These are phyloP conservation scores for Fraxinus latifolia DNA, from an alignment of 305 asterid species.

Conservation along the genomic window DNA sequence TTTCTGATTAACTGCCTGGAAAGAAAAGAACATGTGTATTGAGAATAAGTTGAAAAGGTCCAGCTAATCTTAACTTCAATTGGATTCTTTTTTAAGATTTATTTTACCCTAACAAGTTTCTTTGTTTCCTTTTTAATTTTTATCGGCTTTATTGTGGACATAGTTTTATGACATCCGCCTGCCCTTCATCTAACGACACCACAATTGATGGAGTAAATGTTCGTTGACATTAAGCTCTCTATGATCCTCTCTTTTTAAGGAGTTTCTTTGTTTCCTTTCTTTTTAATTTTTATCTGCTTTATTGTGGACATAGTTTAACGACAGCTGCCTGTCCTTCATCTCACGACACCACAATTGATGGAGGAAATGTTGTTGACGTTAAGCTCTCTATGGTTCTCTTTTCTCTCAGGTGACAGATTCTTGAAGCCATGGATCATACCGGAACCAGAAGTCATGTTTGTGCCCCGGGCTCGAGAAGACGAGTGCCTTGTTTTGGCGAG, in stretches of 20 bases:
- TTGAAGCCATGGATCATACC: slow-evolving; percentile 77
- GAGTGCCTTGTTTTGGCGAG: slow-evolving; percentile 76
- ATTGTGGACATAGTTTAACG: background rate
- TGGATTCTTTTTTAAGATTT: background rate
- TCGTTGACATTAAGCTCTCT: background rate
- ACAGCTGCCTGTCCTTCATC: background rate
- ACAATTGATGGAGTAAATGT: background rate
- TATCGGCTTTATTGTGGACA: background rate
- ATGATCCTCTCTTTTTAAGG: background rate
- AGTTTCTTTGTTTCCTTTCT: background rate
- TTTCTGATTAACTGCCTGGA: background rate
- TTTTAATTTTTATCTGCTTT: background rate
- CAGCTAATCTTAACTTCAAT: background rate
- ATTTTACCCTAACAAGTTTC: background rate
- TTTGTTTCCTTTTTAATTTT: background rate
- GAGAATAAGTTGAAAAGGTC: background rate
- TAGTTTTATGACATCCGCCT: background rate
- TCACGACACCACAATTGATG: background rate
- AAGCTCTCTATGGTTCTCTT: background rate
- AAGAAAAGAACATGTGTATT: background rate
- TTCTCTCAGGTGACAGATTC: slow-evolving; percentile 61
- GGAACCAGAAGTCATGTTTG: slow-evolving; percentile 60
- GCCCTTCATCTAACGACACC: background rate
- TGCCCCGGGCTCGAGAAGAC: slow-evolving; percentile 70
- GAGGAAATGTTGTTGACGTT: background rate